Evolutionary conservation across 495 filamentous ascomycete species (phyloP), one percentile per base, ranked within the genome.

Genomic region (Penicillium lividum): DNA sequence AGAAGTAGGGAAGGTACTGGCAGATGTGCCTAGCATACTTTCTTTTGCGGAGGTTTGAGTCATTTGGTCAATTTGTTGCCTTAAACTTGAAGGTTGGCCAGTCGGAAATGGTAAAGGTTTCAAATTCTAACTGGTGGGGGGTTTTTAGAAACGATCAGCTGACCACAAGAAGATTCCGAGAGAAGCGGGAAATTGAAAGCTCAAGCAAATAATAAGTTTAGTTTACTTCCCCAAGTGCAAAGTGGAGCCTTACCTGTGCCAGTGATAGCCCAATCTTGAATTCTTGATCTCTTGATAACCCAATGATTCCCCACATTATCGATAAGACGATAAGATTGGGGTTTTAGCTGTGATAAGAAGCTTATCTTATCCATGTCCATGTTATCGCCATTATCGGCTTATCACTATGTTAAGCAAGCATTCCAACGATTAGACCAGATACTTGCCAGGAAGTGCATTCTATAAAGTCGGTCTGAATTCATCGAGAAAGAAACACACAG

Each of bases 1-100:
- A 5, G 54, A 48, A 15, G 10, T 13, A 16, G 54, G 54, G 13
- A 56, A 56, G 16, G 25, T 36, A 8, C 5, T 42, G 29, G 45
- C 31, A 10, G 54, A 49, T 9, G 44, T 56, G 16, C 54, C 54
- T 0, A 56, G 45, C 18, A 49, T 33, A 49, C 44, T 42, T 29
- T 49, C 46, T 7, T 30, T 30, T 49, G 11, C 15, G 15, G 46
- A 8, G 13, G 27, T 13, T 30, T 49, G 25, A 49, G 25, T 13
- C 46, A 49, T 49, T 30, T 16, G 13, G 30, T 46, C 7, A 46
- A 18, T 28, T 9, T 30, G 46, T 33, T 7, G 28, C 7, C 5
- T 49, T 16, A 16, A 13, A 27, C 2, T 49, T 31, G 43, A 16
- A 16, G 40, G 13, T 16, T 49, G 33, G 28, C 31, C 7, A 46